Evolutionary conservation across 257 asterid species (phyloP).

Genomic region (Nemophila menziesii): DNA sequence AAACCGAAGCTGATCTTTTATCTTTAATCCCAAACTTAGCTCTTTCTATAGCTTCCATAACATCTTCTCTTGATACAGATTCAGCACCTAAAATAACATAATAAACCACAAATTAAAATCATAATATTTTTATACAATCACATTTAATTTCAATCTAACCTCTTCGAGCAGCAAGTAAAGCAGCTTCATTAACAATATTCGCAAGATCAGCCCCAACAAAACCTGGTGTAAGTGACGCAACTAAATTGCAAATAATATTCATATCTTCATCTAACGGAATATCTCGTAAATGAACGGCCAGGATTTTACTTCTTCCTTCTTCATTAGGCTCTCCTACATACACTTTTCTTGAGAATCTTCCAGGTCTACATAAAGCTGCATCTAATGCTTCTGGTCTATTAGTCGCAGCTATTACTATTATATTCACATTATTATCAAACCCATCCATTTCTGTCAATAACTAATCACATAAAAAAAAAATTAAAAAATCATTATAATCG

Average conservation of each 20-base stretch:
- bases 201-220: slow-evolving; percentile 95
- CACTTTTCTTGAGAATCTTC: slow-evolving; percentile 92
- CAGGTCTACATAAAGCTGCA: slow-evolving; percentile 94
- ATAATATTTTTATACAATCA: too few relatives aligned
- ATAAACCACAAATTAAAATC: too few relatives aligned
- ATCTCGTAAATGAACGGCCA: slow-evolving; percentile 81
- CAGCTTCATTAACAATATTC: slow-evolving; percentile 85
- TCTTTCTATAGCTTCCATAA: slow-evolving; percentile 53
- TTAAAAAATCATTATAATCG: too few relatives aligned
- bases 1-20: too few relatives aligned
- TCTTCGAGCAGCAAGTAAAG: slow-evolving; percentile 93
- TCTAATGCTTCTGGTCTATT: slow-evolving; percentile 96
- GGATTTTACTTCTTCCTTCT: slow-evolving; percentile 80
- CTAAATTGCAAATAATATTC: slow-evolving; percentile 60
- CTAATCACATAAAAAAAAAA: slow-evolving; percentile 26
- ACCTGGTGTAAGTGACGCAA: slow-evolving; percentile 88
- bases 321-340: slow-evolving; percentile 94
- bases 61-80: background rate
- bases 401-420: slow-evolving; percentile 89
- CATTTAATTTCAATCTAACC: slow-evolving; percentile 32
- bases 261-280: slow-evolving; percentile 84
- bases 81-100: too few relatives aligned
- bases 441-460: slow-evolving; percentile 99
- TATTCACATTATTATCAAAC: slow-evolving; percentile 55
- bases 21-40: slow-evolving; percentile 71